Evolutionary conservation across 2,329 filamentous ascomycete genomes (phyloP), one percentile per base, ranked within the genome.

Genomic region (Claviceps arundinis): DNA sequence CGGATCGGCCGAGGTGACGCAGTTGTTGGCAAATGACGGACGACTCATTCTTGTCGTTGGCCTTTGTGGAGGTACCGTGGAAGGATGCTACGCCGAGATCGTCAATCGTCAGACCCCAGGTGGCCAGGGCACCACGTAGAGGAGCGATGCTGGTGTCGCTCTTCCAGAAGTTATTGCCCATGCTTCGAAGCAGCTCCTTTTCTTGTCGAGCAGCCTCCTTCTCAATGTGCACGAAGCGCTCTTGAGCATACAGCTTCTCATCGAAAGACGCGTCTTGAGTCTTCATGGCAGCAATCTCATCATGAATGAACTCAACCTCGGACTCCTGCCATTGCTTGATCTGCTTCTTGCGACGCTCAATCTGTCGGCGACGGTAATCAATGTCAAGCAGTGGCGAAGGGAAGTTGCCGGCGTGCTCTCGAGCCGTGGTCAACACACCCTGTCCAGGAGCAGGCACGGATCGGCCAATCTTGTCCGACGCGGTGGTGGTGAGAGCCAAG

Each of bases 131-230:
- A 71, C 93, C 93, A 67, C 93, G 90, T 44, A 98, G 82, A 64
- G 94, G 93, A 64, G 93, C 91, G 64, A 98, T 98, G 63, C 82
- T 84, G 44, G 89, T 75, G 66, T 98, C 91, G 64, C 88, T 84
- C 78, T 93, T 96, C 93, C 94, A 98, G 81, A 98, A 98, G 72
- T 87, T 89, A 78, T 98, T 98, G 66, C 94, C 93, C 61, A 95
- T 81, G 71, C 89, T 95, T 70, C 84, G 84, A 56, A 95, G 81
- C 17, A 91, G 88, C 59, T 97, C 91, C 73, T 90, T 94, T 72
- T 91, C 89, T 69, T 98, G 91, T 59, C 93, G 82, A 58, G 78
- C 76, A 50, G 91, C 89, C 71, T 98, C 71, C 65, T 77, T 85
- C 68, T 94, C 86, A 61, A 97, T 91, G 68, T 97, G 91, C 51